phyloP scores from a whole-genome alignment of 345 rosid species.

The Arabidopsis arenosa region DNA sequence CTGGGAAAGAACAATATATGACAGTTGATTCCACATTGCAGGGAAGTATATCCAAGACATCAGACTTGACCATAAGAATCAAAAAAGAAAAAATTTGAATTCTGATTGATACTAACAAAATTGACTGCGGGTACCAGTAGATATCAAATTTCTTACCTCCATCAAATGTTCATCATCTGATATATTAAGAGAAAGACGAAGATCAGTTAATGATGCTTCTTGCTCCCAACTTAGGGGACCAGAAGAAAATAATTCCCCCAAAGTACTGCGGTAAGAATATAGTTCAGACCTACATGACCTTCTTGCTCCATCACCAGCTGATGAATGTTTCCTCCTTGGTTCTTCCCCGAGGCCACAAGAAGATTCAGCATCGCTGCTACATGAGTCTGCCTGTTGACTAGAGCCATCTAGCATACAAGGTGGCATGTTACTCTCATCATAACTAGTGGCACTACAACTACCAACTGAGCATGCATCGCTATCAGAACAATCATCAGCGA shows the following conservation, averaged over 20 bases:
- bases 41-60: conserved; percentile 42
- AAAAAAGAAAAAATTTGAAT: conserved; percentile 29
- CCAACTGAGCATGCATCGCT: conserved; percentile 67
- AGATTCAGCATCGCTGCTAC: conserved; percentile 65
- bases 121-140: conserved; percentile 56
- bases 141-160: conserved; percentile 77
- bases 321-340: conserved; percentile 39
- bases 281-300: conserved; percentile 70
- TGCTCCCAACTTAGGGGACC: conserved; percentile 92
- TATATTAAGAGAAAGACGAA: conserved; percentile 76
- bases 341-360: conserved; percentile 33
- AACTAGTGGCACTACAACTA: conserved; percentile 66
- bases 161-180: conserved; percentile 85
- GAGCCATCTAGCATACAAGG: conserved; percentile 41
- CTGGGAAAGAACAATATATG: conserved; percentile 44
- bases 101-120: conserved; percentile 49
- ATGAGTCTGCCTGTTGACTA: conserved; percentile 47
- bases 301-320: conserved; percentile 50
- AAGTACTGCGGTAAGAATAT: conserved; percentile 64
- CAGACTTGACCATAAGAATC: conserved; percentile 36
- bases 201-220: conserved; percentile 80
- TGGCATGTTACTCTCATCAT: conserved; percentile 41
- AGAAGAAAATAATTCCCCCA: conserved; percentile 71
- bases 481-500: conserved; percentile 47
- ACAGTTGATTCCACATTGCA: conserved; percentile 42